phyloP scores from a whole-genome alignment of 192 early-diverging fungal species.

The Entophlyctis helioformis region DNA sequence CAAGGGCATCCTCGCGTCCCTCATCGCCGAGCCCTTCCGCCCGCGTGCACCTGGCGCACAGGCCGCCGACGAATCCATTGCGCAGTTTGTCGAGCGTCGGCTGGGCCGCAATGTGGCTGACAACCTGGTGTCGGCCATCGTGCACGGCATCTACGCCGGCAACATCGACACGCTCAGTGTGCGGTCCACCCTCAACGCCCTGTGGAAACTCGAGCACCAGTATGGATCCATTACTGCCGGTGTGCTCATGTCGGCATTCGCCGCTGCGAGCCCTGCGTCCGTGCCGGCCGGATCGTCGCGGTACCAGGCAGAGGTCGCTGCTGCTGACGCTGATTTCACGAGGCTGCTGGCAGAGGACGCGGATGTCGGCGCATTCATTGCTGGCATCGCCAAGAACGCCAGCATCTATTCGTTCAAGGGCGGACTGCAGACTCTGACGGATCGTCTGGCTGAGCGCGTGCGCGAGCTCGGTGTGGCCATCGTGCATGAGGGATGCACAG shows the following conservation, averaged over 20 bases:
- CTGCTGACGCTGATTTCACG: no score
- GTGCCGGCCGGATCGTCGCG: no score
- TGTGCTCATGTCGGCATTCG: no score
- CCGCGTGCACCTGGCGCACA: no score
- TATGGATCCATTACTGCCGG: constrained; percentile 19
- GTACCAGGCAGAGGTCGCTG: no score
- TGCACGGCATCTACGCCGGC: constrained; percentile 84
- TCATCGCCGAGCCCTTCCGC: constrained; percentile 45
- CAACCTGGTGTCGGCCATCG: constrained; percentile 73
- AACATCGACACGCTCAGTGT: not conserved
- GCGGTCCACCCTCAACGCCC: not conserved
- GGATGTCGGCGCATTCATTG: no score
- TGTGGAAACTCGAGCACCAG: constrained; percentile 8
- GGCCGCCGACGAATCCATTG: constrained; percentile 72
- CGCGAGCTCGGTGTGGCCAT: not conserved
- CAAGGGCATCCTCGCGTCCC: constrained; percentile 41
- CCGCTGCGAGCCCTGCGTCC: no score
- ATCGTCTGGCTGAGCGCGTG: constrained; percentile 1
- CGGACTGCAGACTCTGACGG: constrained; percentile 61
- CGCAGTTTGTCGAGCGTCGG: constrained; percentile 64
- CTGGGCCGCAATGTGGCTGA: constrained; percentile 65
- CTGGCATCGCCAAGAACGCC: constrained; percentile 38
- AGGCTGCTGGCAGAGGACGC: no score
- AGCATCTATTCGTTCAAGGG: constrained; percentile 76
- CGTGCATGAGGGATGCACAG: not conserved